phyloP scores from a whole-genome alignment of 2,329 filamentous ascomycete genomes.

The Ceratocystis diversiconidia region DNA sequence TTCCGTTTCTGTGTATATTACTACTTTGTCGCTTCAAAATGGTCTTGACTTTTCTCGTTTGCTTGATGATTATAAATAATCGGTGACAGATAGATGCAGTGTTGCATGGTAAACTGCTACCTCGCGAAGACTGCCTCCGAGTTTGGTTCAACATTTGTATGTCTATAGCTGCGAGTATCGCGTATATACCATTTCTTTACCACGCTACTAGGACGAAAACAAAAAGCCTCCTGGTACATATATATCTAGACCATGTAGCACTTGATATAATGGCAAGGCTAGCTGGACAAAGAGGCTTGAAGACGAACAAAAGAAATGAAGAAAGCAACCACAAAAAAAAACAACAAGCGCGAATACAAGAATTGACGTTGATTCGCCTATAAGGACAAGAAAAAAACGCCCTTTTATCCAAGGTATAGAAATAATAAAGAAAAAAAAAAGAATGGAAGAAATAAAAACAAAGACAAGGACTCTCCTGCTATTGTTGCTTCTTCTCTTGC shows the following conservation, averaged over 20 bases:
- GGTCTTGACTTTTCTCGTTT: not conserved
- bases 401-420: constrained; percentile 15
- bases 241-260: not conserved
- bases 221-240: not conserved
- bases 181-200: not conserved
- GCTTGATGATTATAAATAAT: not conserved
- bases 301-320: not conserved
- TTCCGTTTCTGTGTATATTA: not conserved
- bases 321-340: constrained; percentile 3
- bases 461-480: not conserved
- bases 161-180: not conserved
- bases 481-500: not conserved
- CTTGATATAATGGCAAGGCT: not conserved
- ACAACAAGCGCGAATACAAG: not conserved
- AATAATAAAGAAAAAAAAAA: constrained; percentile 1
- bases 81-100: no score
- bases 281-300: not conserved
- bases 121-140: no score
- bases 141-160: no score
- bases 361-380: not conserved
- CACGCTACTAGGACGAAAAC: not conserved
- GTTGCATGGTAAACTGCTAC: no score
- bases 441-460: constrained; percentile 8
- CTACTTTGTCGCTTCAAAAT: not conserved
- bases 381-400: constrained; percentile 6